These are phyloP conservation scores for Penicillium roqueforti DNA, from an alignment of 495 filamentous ascomycete genomes.

Conservation along the genomic window DNA sequence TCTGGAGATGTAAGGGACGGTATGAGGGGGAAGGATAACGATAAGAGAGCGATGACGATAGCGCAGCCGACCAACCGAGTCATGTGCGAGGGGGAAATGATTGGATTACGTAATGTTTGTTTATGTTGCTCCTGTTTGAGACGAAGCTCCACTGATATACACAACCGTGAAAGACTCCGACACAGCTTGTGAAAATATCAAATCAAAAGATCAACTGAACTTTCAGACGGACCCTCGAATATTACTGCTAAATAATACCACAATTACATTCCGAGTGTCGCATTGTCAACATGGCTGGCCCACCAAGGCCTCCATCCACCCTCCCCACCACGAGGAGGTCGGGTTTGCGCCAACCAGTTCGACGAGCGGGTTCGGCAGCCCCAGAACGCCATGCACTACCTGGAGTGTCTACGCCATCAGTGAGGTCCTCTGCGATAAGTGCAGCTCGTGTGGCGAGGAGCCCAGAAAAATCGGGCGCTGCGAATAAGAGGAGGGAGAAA, in stretches of 20 bases:
- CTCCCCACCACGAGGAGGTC: slow-evolving; percentile 50
- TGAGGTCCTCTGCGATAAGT: slow-evolving; percentile 48
- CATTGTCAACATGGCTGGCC: slow-evolving; percentile 46
- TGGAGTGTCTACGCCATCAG: slow-evolving; percentile 57
- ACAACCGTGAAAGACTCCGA: slow-evolving; percentile 5
- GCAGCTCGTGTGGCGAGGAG: slow-evolving; percentile 39
- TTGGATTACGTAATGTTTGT: slow-evolving; percentile 36
- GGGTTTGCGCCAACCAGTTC: slow-evolving; percentile 52
- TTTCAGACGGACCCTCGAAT: background rate
- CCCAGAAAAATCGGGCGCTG: slow-evolving; percentile 37
- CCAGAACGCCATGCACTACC: slow-evolving; percentile 56
- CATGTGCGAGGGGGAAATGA: slow-evolving; percentile 38
- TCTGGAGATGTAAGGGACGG: background rate
- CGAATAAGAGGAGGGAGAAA: slow-evolving; percentile 73
- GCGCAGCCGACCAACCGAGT: slow-evolving; percentile 12
- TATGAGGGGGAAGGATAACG: slow-evolving; percentile 1
- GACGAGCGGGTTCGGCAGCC: slow-evolving; percentile 31
- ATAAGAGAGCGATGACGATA: slow-evolving; percentile 20
- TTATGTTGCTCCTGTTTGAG: slow-evolving; percentile 42
- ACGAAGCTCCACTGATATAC: slow-evolving; percentile 22
- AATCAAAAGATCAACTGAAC: slow-evolving; percentile 1
- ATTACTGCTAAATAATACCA: background rate
- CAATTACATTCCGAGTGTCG: background rate
- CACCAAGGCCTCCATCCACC: slow-evolving; percentile 49
- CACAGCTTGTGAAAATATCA: background rate